A percentile compares a stretch with the other conserved stretches of the same genome.
Evolutionary conservation across 192 early-diverging fungal species (phyloP).

Genomic region (Coemansia sp.): DNA sequence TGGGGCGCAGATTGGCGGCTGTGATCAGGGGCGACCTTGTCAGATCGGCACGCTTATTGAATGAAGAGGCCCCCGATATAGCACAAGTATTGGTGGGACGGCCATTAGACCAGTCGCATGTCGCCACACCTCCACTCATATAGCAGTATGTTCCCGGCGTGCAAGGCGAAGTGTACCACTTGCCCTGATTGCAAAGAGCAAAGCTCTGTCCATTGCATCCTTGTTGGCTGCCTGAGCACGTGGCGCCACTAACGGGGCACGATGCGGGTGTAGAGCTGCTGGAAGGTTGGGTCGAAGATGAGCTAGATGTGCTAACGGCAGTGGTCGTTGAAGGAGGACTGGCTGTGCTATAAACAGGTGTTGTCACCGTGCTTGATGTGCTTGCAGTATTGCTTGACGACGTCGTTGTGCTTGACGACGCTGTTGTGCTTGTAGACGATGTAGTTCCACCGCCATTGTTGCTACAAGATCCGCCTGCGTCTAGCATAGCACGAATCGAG

Average conservation of each 20-base stretch:
- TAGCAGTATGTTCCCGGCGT: conserved; percentile 53
- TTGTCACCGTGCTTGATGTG: not conserved
- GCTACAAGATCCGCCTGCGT: conserved; percentile 32
- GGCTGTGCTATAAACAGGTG: conserved; percentile 10
- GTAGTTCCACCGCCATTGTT: conserved; percentile 20
- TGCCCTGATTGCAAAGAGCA: conserved; percentile 54
- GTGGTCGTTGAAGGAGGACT: conserved; percentile 9
- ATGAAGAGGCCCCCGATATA: conserved; percentile 26
- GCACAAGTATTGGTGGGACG: conserved; percentile 44
- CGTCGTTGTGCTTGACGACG: not conserved
- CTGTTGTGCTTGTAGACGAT: conserved; percentile 13
- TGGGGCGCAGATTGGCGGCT: conserved; percentile 33
- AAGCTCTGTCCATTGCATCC: conserved; percentile 49
- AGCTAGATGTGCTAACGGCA: conserved; percentile 16
- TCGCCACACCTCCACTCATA: conserved; percentile 28
- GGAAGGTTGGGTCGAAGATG: conserved; percentile 18
- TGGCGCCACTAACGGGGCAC: conserved; percentile 50
- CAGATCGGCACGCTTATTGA: conserved; percentile 37
- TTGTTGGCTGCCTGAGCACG: conserved; percentile 45
- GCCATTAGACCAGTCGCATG: conserved; percentile 50
- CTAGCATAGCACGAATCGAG: conserved; percentile 28
- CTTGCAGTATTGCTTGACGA: conserved; percentile 11
- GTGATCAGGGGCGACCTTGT: conserved; percentile 31
- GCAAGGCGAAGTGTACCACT: conserved; percentile 51
- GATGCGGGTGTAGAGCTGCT: conserved; percentile 25